Base-by-base conservation (phyloP, 2,329 filamentous ascomycete genomes). In the Chrysoporthe deuterocubensis region DNA sequence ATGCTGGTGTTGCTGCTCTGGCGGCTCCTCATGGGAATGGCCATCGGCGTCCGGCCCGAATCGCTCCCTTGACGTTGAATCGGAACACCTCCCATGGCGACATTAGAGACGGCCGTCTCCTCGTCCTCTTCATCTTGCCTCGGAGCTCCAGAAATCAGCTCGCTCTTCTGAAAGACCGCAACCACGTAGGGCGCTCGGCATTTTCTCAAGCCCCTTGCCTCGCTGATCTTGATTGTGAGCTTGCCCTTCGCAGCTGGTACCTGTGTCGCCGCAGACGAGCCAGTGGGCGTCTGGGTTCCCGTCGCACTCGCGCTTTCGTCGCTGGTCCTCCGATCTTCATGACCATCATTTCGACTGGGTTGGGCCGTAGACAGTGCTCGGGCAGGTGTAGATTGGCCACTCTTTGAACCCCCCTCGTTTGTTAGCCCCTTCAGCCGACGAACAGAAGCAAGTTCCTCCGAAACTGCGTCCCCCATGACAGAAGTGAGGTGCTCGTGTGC, bases 1-100 rank as follows among this genome's bases (percentile, higher is more conserved):
- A 91, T 84, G 75, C 95, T 97, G 66, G 94, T 97, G 80, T 95
- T 94, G 81, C 95, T 98, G 81, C 95, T 98, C 78, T 98, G 96
- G 66, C 96, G 90, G 78, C 94, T 98, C 75, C 91, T 90, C 93
- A 98, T 97, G 1, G 96, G 96, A 72, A 99, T 98, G 43, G 94
- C 93, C 90, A 97, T 95, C 18, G 94, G 78, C 5, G 92, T 87
- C 64, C 91, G 88, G 40, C 94, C 92, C 42, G 90, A 91, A 73
- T 97, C 93, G 76, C 92, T 96, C 67, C 90, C 91, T 70, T 91
- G 89, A 67, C 91, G 86, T 74, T 89, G 86, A 73, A 81, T 85
- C 72, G 85, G 87, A 75, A 80, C 80, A 75, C 78, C 84, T n/a
- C 75, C 75, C 74, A 85, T 85, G 34, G 82, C 78, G 65, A 85